These are phyloP conservation scores for Rhipidocladum racemiflorum DNA, from an alignment of 176 grass and related monocot species.

Conservation along the genomic window DNA sequence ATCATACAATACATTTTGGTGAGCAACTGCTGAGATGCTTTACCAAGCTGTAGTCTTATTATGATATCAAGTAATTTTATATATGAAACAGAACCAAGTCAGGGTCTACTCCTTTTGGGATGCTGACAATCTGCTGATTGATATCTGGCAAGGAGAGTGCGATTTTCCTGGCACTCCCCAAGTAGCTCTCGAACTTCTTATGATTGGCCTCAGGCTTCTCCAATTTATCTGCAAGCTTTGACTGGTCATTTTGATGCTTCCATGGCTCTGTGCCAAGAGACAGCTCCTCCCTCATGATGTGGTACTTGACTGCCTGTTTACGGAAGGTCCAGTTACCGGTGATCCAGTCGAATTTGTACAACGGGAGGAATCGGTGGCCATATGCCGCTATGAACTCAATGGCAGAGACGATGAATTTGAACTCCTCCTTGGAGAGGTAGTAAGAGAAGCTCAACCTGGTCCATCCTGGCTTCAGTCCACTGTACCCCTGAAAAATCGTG, in stretches of 20 bases:
- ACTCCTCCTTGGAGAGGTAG: slow-evolving; percentile 67
- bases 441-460: slow-evolving; percentile 75
- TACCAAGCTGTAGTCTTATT: neutral
- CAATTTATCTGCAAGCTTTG: slow-evolving; percentile 6
- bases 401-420: slow-evolving; percentile 51
- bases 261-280: neutral
- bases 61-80: slow-evolving; percentile 12
- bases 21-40: neutral
- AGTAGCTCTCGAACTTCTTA: slow-evolving; percentile 44
- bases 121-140: neutral
- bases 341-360: slow-evolving; percentile 70
- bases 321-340: slow-evolving; percentile 64
- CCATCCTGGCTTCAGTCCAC: slow-evolving; percentile 82
- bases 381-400: slow-evolving; percentile 59
- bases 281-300: slow-evolving; percentile 41
- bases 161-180: slow-evolving; percentile 47
- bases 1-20: neutral
- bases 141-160: slow-evolving; percentile 42
- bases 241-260: neutral
- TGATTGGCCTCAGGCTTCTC: neutral
- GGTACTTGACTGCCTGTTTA: slow-evolving; percentile 41
- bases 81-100: slow-evolving; percentile 52
- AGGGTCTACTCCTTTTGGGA: slow-evolving; percentile 53
- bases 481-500: slow-evolving; percentile 54
- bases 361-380: slow-evolving; percentile 55